phyloP scores from a whole-genome alignment of 441 rosid species.

The Corymbia citriodora region DNA sequence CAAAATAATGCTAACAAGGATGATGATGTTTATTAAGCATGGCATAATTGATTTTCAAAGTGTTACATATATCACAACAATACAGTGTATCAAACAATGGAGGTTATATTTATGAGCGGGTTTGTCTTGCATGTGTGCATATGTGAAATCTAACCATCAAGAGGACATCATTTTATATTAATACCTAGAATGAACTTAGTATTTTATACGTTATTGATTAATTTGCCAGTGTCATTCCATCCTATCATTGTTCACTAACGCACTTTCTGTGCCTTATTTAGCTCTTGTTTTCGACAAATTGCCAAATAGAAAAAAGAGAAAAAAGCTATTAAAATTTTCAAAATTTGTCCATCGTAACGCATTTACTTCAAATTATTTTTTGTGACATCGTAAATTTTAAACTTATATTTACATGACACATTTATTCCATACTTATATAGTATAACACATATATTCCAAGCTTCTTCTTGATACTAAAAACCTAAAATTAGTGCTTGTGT shows the following conservation, averaged over 20 bases:
- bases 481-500: no score
- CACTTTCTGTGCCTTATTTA: rapidly evolving
- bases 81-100: not conserved
- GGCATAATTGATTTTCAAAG: not conserved
- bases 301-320: not conserved
- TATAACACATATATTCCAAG: no score
- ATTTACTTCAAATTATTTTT: no score
- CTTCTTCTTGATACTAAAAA: no score
- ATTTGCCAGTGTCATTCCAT: rapidly evolving
- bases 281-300: rapidly evolving
- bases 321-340: no score
- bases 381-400: no score
- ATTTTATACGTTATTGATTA: not conserved
- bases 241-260: rapidly evolving
- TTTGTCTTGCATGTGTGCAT: rapidly evolving
- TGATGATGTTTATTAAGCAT: not conserved
- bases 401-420: no score
- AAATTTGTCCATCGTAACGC: no score
- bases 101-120: not conserved
- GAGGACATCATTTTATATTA: not conserved
- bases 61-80: not conserved
- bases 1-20: not conserved
- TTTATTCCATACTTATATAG: no score
- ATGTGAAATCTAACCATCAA: not conserved
- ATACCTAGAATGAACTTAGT: not conserved